phyloP scores from a whole-genome alignment of 2,329 filamentous ascomycete species.

The Pestalotiopsis sp. region DNA sequence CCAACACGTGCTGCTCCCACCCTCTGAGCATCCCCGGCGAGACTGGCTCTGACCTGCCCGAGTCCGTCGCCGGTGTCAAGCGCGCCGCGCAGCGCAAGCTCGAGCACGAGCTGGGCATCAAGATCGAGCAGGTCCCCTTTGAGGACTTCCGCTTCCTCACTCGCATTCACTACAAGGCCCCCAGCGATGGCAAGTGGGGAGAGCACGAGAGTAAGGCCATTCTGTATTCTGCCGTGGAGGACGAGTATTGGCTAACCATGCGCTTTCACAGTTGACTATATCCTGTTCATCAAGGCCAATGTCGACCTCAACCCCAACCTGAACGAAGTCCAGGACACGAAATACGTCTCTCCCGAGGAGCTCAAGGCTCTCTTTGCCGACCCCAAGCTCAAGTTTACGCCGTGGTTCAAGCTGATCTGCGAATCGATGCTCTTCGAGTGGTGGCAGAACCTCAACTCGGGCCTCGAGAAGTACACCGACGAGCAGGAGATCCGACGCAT shows the following conservation, averaged over 20 bases:
- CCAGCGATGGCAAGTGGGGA: constrained; percentile 96
- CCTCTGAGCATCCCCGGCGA: constrained; percentile 89
- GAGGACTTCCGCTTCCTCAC: constrained; percentile 94
- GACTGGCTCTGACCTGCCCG: constrained; percentile 80
- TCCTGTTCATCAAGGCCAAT: constrained; percentile 94
- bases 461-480: constrained; percentile 82
- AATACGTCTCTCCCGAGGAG: constrained; percentile 81
- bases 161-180: constrained; percentile 96
- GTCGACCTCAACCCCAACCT: constrained; percentile 80
- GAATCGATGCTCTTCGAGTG: constrained; percentile 97
- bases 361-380: constrained; percentile 86
- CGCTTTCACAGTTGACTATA: constrained; percentile 79
- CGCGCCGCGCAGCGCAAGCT: constrained; percentile 91
- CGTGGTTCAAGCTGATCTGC: constrained; percentile 99
- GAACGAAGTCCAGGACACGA: constrained; percentile 86
- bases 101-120: constrained; percentile 92
- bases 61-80: constrained; percentile 84
- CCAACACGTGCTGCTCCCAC: constrained; percentile 99
- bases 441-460: constrained; percentile 85
- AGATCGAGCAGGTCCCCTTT: constrained; percentile 82
- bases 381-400: constrained; percentile 82
- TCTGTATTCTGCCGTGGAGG: not conserved
- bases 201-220: constrained; percentile 87
- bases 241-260: not conserved
- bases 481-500: constrained; percentile 89